Evolutionary conservation across 2,329 filamentous ascomycete species (phyloP).

Genomic region (Sclerotinia minor): DNA sequence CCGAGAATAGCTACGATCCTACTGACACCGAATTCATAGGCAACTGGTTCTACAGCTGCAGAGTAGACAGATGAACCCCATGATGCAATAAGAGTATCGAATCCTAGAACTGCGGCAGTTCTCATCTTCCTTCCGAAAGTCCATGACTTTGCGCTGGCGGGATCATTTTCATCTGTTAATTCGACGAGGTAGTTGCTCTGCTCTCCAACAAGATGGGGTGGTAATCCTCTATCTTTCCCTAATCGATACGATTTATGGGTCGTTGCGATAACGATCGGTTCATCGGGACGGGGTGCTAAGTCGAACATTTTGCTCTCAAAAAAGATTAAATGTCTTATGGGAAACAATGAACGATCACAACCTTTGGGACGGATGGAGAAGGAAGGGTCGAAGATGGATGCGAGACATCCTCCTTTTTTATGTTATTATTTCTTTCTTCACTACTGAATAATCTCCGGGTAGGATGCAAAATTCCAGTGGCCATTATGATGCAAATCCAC

Average conservation of each 20-base stretch:
- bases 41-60: slow-evolving; percentile 50
- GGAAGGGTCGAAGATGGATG: background rate
- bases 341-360: slow-evolving; percentile 12
- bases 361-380: slow-evolving; percentile 6
- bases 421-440: background rate
- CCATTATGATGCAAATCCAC: slow-evolving; percentile 2
- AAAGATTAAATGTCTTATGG: background rate
- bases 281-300: slow-evolving; percentile 18
- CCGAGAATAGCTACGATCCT: slow-evolving; percentile 57
- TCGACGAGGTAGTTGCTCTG: slow-evolving; percentile 26
- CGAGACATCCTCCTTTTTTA: slow-evolving; percentile 13
- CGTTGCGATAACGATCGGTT: slow-evolving; percentile 17
- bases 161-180: slow-evolving; percentile 25
- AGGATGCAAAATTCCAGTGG: background rate
- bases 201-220: slow-evolving; percentile 20
- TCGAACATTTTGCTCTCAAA: slow-evolving; percentile 21
- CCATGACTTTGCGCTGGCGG: slow-evolving; percentile 27
- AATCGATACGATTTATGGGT: slow-evolving; percentile 24
- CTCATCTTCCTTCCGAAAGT: slow-evolving; percentile 18
- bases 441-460: slow-evolving; percentile 12
- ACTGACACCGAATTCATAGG: slow-evolving; percentile 54
- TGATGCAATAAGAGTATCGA: slow-evolving; percentile 32
- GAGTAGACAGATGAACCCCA: slow-evolving; percentile 46
- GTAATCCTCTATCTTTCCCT: slow-evolving; percentile 22
- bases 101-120: slow-evolving; percentile 37